Base-by-base conservation (phyloP, 257 asterid species). In the Ligustrum vulgare region DNA sequence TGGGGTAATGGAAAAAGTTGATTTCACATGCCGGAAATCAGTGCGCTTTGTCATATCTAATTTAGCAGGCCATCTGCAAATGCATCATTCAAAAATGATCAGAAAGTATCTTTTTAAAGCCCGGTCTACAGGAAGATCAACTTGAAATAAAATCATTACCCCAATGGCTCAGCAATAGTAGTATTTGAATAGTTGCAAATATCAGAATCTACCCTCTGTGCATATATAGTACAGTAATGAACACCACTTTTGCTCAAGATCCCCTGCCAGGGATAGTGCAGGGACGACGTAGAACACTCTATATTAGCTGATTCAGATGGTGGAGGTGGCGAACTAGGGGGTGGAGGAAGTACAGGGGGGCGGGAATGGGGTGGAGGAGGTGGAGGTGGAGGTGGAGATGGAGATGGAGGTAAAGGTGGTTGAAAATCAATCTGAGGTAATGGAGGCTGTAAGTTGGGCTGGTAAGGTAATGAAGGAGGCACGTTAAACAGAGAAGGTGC, bases 1-100 rank as follows among this genome's bases (percentile, higher is more conserved):
- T 41, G 92, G 93, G 41, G 94, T 90, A 78, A 82, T 91, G 56
- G 88, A 80, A 87, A 94, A 91, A 58, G 96, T 83, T 70, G 97
- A 81, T 69, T 80, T 91, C 39, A 89, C 97, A 78, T 91, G 98
- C 80, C 88, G 89, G 74, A 91, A 83, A 87, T 94, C 97, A 2
- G 97, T 94, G 76, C 98, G 94, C 68, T 94, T 91, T 41, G 90
- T 89, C 97, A 94, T 90, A 85, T 94, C 98, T 58, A 94, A 86
- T 88, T 82, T 89, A 72, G 82, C 82, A 72, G 98, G 98, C 98
- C 98, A 94, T 78, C 98, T 94, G 96, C 88, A 86, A 54, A 84
- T 76, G 80, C 79, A 89, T n/a, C 28, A 75, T 31, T 2, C 15
- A 28, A 72, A 79, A 75, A 62, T 36, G 25, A 72, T 76, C 62